phyloP scores from a whole-genome alignment of 2,329 filamentous ascomycete species.

The Colletotrichum higginsianum region DNA sequence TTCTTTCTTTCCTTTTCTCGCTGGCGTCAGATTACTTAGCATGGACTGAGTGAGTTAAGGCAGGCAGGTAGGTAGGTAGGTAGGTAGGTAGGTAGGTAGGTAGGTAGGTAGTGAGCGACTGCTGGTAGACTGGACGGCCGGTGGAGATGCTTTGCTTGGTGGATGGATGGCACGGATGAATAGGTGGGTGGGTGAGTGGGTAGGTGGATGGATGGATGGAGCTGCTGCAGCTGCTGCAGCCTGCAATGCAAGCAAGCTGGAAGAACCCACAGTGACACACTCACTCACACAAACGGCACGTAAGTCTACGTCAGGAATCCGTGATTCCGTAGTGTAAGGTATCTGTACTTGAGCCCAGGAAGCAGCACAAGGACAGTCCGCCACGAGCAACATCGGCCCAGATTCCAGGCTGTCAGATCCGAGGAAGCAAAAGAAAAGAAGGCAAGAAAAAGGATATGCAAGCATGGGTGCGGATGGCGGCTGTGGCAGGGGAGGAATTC shows the following conservation, averaged over 20 bases:
- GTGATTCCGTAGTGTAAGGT: neutral
- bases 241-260: neutral
- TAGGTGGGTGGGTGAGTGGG: neutral
- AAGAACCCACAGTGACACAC: conserved; percentile 18
- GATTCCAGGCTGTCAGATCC: no score
- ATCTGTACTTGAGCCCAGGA: neutral
- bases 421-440: no score
- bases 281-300: conserved; percentile 1
- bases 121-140: no score
- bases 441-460: no score
- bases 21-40: neutral
- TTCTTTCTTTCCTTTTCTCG: neutral
- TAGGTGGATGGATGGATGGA: neutral
- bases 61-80: neutral
- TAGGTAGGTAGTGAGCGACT: no score
- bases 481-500: no score
- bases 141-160: neutral
- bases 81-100: neutral
- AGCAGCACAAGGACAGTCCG: conserved; percentile 1
- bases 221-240: neutral
- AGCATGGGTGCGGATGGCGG: no score
- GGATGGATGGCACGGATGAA: no score
- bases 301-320: neutral
- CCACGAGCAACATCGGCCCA: conserved; percentile 4
- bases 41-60: neutral